These are phyloP conservation scores for Phoenix dactylifera DNA, from an alignment of 176 grass and related monocot species.

Conservation along the genomic window DNA sequence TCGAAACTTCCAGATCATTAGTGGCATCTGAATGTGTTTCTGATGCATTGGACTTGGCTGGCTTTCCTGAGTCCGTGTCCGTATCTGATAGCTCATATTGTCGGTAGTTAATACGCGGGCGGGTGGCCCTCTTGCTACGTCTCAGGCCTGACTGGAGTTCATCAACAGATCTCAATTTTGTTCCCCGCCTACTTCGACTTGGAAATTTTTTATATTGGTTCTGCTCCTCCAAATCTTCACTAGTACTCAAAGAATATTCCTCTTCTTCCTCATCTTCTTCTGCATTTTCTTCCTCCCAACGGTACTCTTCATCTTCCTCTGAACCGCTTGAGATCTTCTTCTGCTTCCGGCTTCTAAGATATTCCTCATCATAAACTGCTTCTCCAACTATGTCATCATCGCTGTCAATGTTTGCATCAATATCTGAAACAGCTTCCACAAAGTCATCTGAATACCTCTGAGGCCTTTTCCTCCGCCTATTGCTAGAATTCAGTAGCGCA, in stretches of 20 bases:
- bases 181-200: slow-evolving; percentile 27
- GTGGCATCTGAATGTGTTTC: slow-evolving; percentile 42
- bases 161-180: slow-evolving; percentile 39
- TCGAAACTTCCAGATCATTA: slow-evolving; percentile 36
- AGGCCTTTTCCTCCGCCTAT: slow-evolving; percentile 66
- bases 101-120: slow-evolving; percentile 46
- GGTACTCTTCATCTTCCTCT: slow-evolving; percentile 63
- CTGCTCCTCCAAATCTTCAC: slow-evolving; percentile 41
- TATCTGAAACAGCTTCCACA: slow-evolving; percentile 59
- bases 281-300: slow-evolving; percentile 51
- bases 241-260: slow-evolving; percentile 51
- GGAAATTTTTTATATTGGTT: slow-evolving; percentile 32
- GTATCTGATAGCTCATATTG: slow-evolving; percentile 45
- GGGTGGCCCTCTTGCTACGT: slow-evolving; percentile 61
- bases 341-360: slow-evolving; percentile 57
- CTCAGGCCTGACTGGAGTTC: slow-evolving; percentile 56
- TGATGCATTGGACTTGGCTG: slow-evolving; percentile 30
- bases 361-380: slow-evolving; percentile 89
- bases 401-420: slow-evolving; percentile 43
- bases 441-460: slow-evolving; percentile 66
- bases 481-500: slow-evolving; percentile 26
- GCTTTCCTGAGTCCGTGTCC: slow-evolving; percentile 36
- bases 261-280: slow-evolving; percentile 61
- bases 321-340: slow-evolving; percentile 42
- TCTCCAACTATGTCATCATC: slow-evolving; percentile 93